Evolutionary conservation across 2,329 filamentous ascomycete genomes (phyloP).

Genomic region (Ophiostoma piceae): DNA sequence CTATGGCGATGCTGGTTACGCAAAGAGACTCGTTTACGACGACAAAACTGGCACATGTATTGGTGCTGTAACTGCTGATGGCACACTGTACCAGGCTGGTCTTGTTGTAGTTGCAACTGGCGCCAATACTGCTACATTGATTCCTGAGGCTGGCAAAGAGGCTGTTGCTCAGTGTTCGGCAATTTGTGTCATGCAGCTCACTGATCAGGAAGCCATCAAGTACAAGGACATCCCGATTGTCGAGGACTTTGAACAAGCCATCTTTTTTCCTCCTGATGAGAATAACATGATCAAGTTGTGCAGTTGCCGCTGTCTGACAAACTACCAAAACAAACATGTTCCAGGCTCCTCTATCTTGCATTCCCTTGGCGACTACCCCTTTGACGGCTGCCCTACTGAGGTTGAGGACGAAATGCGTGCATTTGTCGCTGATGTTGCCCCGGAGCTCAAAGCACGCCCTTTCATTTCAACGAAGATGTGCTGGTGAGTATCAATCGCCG

Average conservation of each 20-base stretch:
- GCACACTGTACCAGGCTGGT: background rate
- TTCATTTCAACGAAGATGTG: constrained; percentile 5
- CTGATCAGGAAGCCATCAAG: constrained; percentile 48
- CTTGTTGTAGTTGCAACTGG: background rate
- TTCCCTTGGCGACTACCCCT: constrained; percentile 30
- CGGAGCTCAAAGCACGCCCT: background rate
- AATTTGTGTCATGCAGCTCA: constrained; percentile 57
- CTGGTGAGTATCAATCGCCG: background rate
- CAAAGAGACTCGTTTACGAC: background rate
- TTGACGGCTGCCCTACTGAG: constrained; percentile 43
- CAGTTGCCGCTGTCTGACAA: constrained; percentile 49
- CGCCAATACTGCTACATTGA: constrained; percentile 52
- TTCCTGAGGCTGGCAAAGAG: constrained; percentile 54
- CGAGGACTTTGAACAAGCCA: constrained; percentile 32
- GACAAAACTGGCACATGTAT: background rate
- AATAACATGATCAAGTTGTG: constrained; percentile 48
- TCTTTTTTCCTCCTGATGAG: constrained; percentile 52
- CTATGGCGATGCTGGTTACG: background rate
- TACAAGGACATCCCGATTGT: constrained; percentile 41
- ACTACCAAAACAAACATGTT: constrained; percentile 35
- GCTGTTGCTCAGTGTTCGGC: constrained; percentile 60
- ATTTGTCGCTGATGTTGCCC: constrained; percentile 46
- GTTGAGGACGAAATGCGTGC: constrained; percentile 48
- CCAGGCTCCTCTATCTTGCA: constrained; percentile 28
- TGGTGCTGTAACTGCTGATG: background rate